Percentiles rank a stretch among this genome's conserved stretches.
Evolutionary conservation across 441 rosid species (phyloP).

Genomic region (Populus hybrid): DNA sequence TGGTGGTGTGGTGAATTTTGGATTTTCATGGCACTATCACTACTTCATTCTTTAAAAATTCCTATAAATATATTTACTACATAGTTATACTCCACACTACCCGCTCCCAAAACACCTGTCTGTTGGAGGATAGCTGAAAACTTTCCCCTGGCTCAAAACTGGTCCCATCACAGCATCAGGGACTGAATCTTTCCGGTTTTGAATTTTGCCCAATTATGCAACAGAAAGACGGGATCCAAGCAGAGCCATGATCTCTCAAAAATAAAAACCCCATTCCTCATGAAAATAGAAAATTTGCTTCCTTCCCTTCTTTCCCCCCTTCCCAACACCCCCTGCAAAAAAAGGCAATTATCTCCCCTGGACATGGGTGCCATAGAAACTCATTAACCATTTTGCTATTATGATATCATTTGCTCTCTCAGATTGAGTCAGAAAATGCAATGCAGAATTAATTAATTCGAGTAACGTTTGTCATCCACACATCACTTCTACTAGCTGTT

Average conservation of each 20-base stretch:
- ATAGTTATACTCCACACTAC: background rate
- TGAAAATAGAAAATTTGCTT: background rate
- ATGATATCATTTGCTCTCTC: background rate
- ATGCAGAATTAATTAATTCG: background rate
- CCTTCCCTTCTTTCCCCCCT: background rate
- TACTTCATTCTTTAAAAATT: background rate
- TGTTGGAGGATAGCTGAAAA: constrained; percentile 1
- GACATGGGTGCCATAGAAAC: background rate
- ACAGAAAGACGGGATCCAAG: background rate
- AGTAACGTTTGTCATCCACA: background rate
- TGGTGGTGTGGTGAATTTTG: background rate
- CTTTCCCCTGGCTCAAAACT: background rate
- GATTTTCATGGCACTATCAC: background rate
- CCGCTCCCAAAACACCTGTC: background rate
- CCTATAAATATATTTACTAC: background rate
- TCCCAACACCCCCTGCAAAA: background rate
- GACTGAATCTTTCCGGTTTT: background rate
- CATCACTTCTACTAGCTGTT: background rate
- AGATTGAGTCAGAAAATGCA: background rate
- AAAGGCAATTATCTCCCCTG: background rate
- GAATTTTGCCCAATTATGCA: background rate
- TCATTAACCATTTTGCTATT: background rate
- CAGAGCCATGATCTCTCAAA: background rate
- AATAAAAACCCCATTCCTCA: background rate
- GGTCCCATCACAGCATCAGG: background rate